Base-by-base conservation (phyloP, 1,139 yeast species). In the Blastobotrys elegans region DNA sequence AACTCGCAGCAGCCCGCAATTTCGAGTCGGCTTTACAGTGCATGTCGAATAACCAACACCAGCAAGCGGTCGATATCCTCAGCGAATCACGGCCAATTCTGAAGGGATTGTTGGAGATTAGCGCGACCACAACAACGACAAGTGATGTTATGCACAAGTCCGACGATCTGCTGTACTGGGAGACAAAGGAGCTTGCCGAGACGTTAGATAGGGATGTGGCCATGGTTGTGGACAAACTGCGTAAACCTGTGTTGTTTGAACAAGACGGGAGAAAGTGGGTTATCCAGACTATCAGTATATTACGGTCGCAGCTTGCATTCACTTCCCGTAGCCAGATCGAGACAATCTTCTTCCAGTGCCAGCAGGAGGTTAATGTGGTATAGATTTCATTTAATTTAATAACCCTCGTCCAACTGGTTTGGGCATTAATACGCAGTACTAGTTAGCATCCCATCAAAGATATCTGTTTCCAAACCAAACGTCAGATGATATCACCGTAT, bases 181-280 rank as follows among this genome's bases (percentile, higher is more conserved):
- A 49, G 27, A 51, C 54, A 5, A 46, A 44, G 27, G 46, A 43
- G 13, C 36, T 53, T 21, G 54, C 50, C 4, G 51, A 49, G 36
- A 47, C 51, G 3, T 43, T 57, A 14, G 60, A 53, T 37, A 41
- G 45, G 22, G 54, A 51, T 31, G 40, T 55, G 29, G 50, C 46
- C 4, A 43, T 44, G 1, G 44, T 53, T 4, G 40, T 49, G 16
- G 57, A 52, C 14, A 46, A 49, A 31, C 43, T 52, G 20, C 26
- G 36, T 10, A 53, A 49, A 40, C 51, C 52, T 11, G 46, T 47
- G 21, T 56, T 53, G 20, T 56, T 56, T 44, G 56, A 54, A 29
- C 54, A 50, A 34, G 62, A 61, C 36, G 52, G 51, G 7, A 48
- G 58, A 4, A 59, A 58, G 39, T 51, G 59, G 46, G 50, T 60